A percentile compares a stretch with the other conserved stretches of the same genome.
Conservation (phyloP, 2,329 filamentous ascomycete genomes). For the Coccinonectria pachysandricola region DNA sequence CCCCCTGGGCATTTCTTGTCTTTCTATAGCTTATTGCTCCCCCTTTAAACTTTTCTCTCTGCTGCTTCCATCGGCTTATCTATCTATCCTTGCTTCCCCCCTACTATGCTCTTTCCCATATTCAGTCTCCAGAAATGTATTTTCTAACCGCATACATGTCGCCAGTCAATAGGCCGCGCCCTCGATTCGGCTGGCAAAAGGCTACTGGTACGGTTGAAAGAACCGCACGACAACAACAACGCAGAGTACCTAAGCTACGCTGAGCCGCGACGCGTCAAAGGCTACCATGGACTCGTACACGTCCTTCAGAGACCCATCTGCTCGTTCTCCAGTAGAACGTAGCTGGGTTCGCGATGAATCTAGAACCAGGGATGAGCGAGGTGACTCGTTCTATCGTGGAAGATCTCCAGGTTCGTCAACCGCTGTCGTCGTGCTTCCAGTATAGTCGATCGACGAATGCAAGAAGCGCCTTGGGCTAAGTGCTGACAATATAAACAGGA, state of each 20-base stretch:
- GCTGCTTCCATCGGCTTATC: slow-evolving; percentile 4
- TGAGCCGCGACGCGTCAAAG: slow-evolving; percentile 8
- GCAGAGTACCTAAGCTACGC: too few species aligned
- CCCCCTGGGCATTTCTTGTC: slow-evolving; percentile 5
- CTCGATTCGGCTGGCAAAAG: slow-evolving; percentile 14
- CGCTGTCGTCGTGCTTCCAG: too few species aligned
- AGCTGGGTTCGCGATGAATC: slow-evolving; percentile 44
- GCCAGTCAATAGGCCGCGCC: slow-evolving; percentile 37
- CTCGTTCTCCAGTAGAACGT: slow-evolving; percentile 43
- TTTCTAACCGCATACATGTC: slow-evolving; percentile 47
- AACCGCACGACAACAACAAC: too few species aligned
- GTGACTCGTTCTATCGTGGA: slow-evolving; percentile 53
- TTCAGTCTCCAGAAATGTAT: slow-evolving; percentile 38
- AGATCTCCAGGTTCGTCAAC: slow-evolving; percentile 68
- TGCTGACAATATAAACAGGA: too few species aligned
- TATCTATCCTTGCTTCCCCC: slow-evolving; percentile 5
- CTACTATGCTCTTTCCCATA: too few species aligned
- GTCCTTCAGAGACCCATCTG: slow-evolving; percentile 41
- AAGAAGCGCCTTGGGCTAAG: too few species aligned
- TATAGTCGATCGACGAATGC: too few species aligned
- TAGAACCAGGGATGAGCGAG: slow-evolving; percentile 36
- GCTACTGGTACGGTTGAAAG: too few species aligned
- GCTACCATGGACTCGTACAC: slow-evolving; percentile 43
- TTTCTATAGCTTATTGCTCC: slow-evolving; percentile 4
- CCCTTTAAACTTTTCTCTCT: slow-evolving; percentile 6